Evolutionary conservation across 257 asterid species (phyloP).

Genomic region (Schizonepeta tenuifolia): DNA sequence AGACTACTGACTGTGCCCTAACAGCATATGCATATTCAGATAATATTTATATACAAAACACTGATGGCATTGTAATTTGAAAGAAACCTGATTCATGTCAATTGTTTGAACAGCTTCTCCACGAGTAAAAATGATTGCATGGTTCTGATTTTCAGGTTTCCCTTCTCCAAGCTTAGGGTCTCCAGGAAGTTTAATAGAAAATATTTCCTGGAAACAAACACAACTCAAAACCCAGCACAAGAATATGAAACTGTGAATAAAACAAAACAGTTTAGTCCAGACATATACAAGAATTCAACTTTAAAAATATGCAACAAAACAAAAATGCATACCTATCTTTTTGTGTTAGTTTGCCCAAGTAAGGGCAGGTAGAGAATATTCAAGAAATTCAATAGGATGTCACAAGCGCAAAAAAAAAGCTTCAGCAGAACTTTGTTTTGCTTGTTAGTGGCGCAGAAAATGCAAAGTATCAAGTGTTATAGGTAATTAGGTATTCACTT

Average conservation of each 20-base stretch:
- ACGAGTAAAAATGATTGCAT: constrained; percentile 93
- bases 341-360: not conserved
- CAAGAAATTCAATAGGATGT: not conserved
- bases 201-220: constrained; percentile 69
- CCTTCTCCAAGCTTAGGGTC: constrained; percentile 99
- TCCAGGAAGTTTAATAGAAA: constrained; percentile 95
- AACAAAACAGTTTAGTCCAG: not conserved
- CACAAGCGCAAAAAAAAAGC: not conserved
- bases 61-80: constrained; percentile 9
- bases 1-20: not conserved
- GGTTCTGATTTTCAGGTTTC: constrained; percentile 97
- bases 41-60: constrained; percentile 8
- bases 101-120: constrained; percentile 98
- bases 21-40: constrained; percentile 10
- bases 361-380: not conserved
- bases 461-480: not conserved
- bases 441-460: not conserved
- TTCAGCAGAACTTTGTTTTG: not conserved
- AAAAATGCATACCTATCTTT: not conserved
- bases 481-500: not conserved
- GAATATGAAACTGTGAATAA: not conserved
- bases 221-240: constrained; percentile 29
- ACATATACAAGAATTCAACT: constrained; percentile 8
- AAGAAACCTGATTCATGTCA: constrained; percentile 92
- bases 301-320: constrained; percentile 6